Evolutionary conservation across 2,329 filamentous ascomycete genomes (phyloP).

Genomic region (Bipolaris victoriae): DNA sequence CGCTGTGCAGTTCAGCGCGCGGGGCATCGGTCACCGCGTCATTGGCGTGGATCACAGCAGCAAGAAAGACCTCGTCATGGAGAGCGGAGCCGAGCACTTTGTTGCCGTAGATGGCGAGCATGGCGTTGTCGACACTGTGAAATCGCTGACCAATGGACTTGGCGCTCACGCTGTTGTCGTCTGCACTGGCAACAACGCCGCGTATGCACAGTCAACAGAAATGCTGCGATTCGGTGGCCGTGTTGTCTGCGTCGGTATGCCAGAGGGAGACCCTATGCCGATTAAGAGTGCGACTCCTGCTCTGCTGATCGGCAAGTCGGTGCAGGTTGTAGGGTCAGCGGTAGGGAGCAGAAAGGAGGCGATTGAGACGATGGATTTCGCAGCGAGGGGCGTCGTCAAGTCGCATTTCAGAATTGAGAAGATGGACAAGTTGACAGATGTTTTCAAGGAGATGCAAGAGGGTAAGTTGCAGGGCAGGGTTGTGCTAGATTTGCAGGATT

Average conservation of each 20-base stretch:
- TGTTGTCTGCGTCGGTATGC: constrained; percentile 56
- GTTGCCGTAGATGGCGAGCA: constrained; percentile 64
- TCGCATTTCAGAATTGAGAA: constrained; percentile 55
- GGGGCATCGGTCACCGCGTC: constrained; percentile 68
- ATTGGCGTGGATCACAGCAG: constrained; percentile 69
- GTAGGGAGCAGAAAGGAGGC: constrained; percentile 57
- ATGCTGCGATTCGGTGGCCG: constrained; percentile 55
- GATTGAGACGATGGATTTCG: constrained; percentile 57
- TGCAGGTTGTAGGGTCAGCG: constrained; percentile 54
- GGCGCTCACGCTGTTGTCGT: constrained; percentile 68
- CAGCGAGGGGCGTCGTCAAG: constrained; percentile 52
- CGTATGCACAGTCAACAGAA: constrained; percentile 52
- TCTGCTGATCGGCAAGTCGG: constrained; percentile 51
- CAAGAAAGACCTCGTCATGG: constrained; percentile 67
- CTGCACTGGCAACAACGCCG: constrained; percentile 55
- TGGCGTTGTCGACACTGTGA: constrained; percentile 61
- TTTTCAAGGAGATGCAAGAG: constrained; percentile 56
- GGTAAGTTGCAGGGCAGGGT: constrained; percentile 55
- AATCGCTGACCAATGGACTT: constrained; percentile 61
- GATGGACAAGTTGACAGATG: constrained; percentile 55
- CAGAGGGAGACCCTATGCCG: constrained; percentile 55
- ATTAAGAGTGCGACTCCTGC: constrained; percentile 52
- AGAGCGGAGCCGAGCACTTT: constrained; percentile 70
- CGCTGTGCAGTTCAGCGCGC: constrained; percentile 64
- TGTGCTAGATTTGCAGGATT: constrained; percentile 52